Conservation (phyloP, 1,284 basidiomycete species). For the Pascua guehoae region DNA sequence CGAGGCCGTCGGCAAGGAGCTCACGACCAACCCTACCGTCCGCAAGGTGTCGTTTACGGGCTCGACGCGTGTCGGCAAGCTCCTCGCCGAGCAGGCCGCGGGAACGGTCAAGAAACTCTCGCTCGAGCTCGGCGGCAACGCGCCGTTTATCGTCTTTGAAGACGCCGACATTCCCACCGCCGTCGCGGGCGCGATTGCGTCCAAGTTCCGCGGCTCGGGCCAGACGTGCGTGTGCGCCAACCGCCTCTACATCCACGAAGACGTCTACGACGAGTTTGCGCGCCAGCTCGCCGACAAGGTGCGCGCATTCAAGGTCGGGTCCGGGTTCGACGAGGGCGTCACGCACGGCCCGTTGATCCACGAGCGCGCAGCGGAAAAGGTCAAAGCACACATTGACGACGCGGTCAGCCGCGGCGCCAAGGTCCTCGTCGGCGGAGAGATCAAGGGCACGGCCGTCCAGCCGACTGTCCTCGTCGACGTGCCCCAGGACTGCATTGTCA, state of each 20-base stretch:
- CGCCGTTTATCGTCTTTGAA: constrained; percentile 68
- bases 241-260: constrained; percentile 46
- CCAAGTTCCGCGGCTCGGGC: constrained; percentile 89
- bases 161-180: constrained; percentile 93
- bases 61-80: constrained; percentile 85
- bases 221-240: constrained; percentile 65
- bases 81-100: constrained; percentile 76
- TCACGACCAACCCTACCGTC: constrained; percentile 42
- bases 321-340: constrained; percentile 74
- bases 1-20: constrained; percentile 43
- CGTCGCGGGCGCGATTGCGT: constrained; percentile 80
- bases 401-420: constrained; percentile 79
- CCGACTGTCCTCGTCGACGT: constrained; percentile 90
- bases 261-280: constrained; percentile 48
- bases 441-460: constrained; percentile 66
- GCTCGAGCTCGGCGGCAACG: constrained; percentile 58
- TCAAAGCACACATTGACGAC: constrained; percentile 78
- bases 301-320: constrained; percentile 82
- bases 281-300: constrained; percentile 55
- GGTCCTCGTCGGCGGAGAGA: constrained; percentile 80
- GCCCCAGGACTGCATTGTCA: constrained; percentile 57
- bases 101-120: constrained; percentile 89
- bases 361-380: constrained; percentile 78
- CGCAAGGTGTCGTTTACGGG: constrained; percentile 88
- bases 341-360: constrained; percentile 96